Evolutionary conservation across 306 rosid species (phyloP), one percentile per base, ranked within the genome.

Genomic region (Sindora glabra): DNA sequence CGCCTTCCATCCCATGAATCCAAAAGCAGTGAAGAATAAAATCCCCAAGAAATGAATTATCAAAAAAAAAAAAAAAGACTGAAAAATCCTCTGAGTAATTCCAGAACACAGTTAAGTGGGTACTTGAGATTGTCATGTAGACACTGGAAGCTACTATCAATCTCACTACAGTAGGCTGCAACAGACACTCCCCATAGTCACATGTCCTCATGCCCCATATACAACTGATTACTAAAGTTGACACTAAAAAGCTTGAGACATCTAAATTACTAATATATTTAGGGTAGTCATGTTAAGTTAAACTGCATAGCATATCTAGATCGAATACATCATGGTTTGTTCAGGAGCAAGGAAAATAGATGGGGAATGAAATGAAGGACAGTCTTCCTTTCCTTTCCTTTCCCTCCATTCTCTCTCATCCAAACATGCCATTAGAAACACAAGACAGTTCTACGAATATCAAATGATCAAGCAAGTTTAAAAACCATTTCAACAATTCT

Each of bases 401-500:
- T n/a, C n/a, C n/a, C n/a, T n/a, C n/a, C n/a, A n/a, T n/a, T n/a
- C n/a, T n/a, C n/a, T n/a, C n/a, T n/a, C n/a, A n/a, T n/a, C n/a
- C n/a, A n/a, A n/a, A n/a, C n/a, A n/a, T n/a, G n/a, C n/a, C n/a
- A 45, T 39, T n/a, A 5, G 16, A 63, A 41, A 32, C 44, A 46
- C 11, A 25, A 45, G 15, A 14, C 16, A 44, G 33, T 40, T 62
- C 39, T 36, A 39, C 15, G 33, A 34, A 49, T 29, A 47, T 26
- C 17, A 18, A 29, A 54, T 21, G 51, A 63, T 51, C 40, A 42
- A 3, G 45, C 15, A 39, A 51, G 50, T 53, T 23, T 58, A 54
- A 47, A 41, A 11, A 32, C 40, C 40, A 48, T 64, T 53, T 54
- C 49, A 54, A 49, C 41, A 36, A 49, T 52, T 64, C 50, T 36